Evolutionary conservation across 768 basidiomycete genomes (phyloP).

Genomic region (Trametes coccinea): DNA sequence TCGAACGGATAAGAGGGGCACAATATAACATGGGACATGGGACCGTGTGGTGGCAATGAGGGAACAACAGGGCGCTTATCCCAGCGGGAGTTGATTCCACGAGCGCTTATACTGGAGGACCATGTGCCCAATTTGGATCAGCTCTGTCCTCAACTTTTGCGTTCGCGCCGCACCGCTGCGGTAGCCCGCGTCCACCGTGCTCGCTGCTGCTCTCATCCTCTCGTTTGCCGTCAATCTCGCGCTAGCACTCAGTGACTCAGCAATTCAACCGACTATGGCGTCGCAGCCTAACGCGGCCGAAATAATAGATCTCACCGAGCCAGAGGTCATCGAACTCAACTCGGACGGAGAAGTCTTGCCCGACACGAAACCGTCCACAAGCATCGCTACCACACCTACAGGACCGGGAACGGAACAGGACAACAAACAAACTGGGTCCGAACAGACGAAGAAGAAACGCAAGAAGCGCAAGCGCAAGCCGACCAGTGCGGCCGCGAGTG

Average conservation of each 20-base stretch:
- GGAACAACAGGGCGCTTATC: no score
- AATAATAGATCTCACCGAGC: constrained; percentile 29
- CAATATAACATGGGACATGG: no score
- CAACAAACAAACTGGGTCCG: not conserved
- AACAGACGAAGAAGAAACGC: constrained; percentile 13
- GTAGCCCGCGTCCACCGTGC: not conserved
- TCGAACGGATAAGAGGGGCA: no score
- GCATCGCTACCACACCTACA: not conserved
- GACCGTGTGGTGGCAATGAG: no score
- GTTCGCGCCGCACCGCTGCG: not conserved
- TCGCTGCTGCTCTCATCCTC: not conserved
- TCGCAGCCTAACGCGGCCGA: constrained; percentile 6
- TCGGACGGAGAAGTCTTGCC: constrained; percentile 23
- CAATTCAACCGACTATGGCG: not conserved
- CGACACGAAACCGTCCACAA: not conserved
- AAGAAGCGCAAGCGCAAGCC: constrained; percentile 25
- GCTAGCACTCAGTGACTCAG: not conserved
- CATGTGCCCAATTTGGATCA: not conserved
- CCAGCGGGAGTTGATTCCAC: no score
- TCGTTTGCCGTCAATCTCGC: not conserved
- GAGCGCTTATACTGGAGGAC: no score
- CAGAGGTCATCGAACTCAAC: constrained; percentile 27
- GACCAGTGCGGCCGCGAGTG: not conserved
- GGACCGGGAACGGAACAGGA: not conserved
- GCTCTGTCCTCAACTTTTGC: constrained; percentile 17